Evolutionary conservation across 148 eudicot species (phyloP).

Genomic region (Rhododendron williamsianum): DNA sequence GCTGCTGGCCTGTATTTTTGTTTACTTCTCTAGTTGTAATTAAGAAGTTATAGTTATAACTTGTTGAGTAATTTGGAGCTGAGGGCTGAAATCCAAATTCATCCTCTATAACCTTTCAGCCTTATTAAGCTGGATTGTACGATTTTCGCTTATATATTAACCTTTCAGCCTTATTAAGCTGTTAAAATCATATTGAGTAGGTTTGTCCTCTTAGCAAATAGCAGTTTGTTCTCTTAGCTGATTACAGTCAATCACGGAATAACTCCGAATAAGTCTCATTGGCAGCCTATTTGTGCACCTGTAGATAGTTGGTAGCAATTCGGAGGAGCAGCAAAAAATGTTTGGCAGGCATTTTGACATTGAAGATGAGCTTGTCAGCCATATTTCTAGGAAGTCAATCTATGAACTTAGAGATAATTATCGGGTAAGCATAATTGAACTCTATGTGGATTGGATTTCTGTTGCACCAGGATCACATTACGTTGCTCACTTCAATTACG

Average conservation of each 20-base stretch:
- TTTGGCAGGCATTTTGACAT: too few relatives aligned
- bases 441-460: background rate
- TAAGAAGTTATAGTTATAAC: background rate
- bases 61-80: conserved; percentile 2
- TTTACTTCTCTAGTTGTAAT: too few relatives aligned
- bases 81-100: background rate
- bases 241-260: background rate
- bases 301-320: conserved; percentile 61
- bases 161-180: too few relatives aligned
- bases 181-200: background rate
- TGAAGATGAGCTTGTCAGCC: conserved; percentile 53
- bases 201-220: background rate
- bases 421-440: conserved; percentile 31
- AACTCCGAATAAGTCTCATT: background rate
- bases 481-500: background rate
- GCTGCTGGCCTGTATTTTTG: too few relatives aligned
- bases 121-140: background rate
- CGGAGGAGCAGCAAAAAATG: too few relatives aligned
- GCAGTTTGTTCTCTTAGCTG: background rate
- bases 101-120: background rate
- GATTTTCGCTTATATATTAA: background rate
- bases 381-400: conserved; percentile 67
- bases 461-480: background rate
- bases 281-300: background rate
- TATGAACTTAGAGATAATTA: conserved; percentile 70